Evolutionary conservation across 805 yeast genomes (phyloP).

Genomic region (Wickerhamomyces bovis): DNA sequence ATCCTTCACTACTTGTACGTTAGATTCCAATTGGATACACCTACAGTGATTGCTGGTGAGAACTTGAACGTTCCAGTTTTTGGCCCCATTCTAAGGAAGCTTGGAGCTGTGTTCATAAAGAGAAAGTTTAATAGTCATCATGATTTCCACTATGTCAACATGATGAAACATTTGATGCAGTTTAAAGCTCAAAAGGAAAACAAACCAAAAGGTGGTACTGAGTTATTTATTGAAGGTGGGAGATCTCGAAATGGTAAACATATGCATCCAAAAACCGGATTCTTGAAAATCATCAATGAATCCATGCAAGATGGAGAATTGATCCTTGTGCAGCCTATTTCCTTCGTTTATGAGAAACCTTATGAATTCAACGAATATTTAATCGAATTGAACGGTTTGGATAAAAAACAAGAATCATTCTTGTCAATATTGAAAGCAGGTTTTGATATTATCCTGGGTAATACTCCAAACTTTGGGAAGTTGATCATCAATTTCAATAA

Average conservation of each 20-base stretch:
- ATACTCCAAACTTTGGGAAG: conserved; percentile 16
- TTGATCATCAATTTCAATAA: conserved; percentile 17
- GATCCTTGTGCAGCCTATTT: conserved; percentile 13
- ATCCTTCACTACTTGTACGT: conserved; percentile 17
- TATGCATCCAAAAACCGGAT: conserved; percentile 20
- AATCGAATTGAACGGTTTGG: conserved; percentile 20
- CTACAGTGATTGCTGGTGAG: conserved; percentile 22
- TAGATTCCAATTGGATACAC: conserved; percentile 14
- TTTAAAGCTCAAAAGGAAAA: conserved; percentile 2
- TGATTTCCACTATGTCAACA: conserved; percentile 15
- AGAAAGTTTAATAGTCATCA: conserved; percentile 11
- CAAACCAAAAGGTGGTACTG: conserved; percentile 9
- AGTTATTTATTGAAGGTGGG: conserved; percentile 21
- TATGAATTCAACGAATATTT: conserved; percentile 20
- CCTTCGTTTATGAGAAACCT: conserved; percentile 20
- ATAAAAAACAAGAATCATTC: conserved; percentile 20
- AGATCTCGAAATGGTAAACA: conserved; percentile 22
- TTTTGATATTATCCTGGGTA: conserved; percentile 1
- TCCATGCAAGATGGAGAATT: conserved; percentile 4
- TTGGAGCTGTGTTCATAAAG: conserved; percentile 20
- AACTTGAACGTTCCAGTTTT: conserved; percentile 20
- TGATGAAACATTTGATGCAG: conserved; percentile 9
- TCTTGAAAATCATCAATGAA: conserved; percentile 14
- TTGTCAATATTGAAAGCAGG: conserved; percentile 13
- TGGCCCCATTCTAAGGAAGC: conserved; percentile 12